These are phyloP conservation scores for Talaromyces liani DNA, from an alignment of 495 filamentous ascomycete species.

Conservation along the genomic window DNA sequence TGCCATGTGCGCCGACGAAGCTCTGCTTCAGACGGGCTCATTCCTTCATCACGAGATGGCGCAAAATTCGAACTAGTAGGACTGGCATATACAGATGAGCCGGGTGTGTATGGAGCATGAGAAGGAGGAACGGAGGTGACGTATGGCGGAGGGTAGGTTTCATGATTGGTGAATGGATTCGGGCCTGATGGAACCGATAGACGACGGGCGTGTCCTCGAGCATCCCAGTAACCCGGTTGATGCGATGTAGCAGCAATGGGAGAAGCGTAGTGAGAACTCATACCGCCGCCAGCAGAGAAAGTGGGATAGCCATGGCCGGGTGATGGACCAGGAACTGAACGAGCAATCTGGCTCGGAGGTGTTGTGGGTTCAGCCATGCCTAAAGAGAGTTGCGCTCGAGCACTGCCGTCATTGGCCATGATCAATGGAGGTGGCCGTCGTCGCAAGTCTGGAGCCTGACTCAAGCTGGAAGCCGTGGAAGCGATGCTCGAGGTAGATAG, in stretches of 20 bases:
- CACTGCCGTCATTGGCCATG: slow-evolving; percentile 63
- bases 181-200: slow-evolving; percentile 72
- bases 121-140: slow-evolving; percentile 44
- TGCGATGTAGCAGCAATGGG: slow-evolving; percentile 60
- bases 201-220: slow-evolving; percentile 62
- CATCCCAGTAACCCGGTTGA: slow-evolving; percentile 60
- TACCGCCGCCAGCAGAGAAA: slow-evolving; percentile 65
- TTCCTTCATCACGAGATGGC: slow-evolving; percentile 55
- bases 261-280: slow-evolving; percentile 68
- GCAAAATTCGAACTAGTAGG: slow-evolving; percentile 63
- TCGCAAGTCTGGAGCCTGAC: slow-evolving; percentile 50
- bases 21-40: slow-evolving; percentile 60
- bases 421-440: slow-evolving; percentile 75
- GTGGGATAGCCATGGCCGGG: slow-evolving; percentile 44
- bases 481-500: slow-evolving; percentile 79
- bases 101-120: slow-evolving; percentile 46
- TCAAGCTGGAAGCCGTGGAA: slow-evolving; percentile 66
- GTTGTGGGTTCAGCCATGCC: slow-evolving; percentile 47
- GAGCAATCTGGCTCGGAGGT: slow-evolving; percentile 40
- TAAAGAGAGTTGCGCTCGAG: slow-evolving; percentile 51
- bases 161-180: slow-evolving; percentile 66
- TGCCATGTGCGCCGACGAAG: slow-evolving; percentile 86
- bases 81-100: slow-evolving; percentile 56
- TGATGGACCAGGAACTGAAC: slow-evolving; percentile 41
- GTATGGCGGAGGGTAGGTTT: slow-evolving; percentile 48